These are phyloP conservation scores for Triticum dicoccoides DNA, from an alignment of 176 grass and related monocot genomes.

Conservation along the genomic window DNA sequence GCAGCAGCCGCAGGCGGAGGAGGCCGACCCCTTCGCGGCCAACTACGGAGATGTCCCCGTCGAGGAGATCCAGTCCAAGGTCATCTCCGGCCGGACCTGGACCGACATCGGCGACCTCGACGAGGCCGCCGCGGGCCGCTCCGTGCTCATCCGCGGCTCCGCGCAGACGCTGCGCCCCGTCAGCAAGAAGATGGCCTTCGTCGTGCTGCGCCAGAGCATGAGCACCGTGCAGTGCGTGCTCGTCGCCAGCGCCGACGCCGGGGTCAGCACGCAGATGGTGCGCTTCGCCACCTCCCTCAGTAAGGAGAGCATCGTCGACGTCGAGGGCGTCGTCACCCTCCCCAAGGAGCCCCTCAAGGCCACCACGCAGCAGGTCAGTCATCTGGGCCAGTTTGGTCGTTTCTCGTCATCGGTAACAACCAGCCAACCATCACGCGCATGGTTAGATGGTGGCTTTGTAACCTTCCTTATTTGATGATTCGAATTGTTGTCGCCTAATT, in stretches of 20 bases:
- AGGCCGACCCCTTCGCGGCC: slow-evolving; percentile 46
- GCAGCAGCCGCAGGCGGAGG: background rate
- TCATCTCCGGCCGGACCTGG: slow-evolving; percentile 57
- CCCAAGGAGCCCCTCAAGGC: slow-evolving; percentile 86
- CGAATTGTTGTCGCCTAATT: background rate
- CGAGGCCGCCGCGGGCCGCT: slow-evolving; percentile 26
- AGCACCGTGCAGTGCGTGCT: slow-evolving; percentile 91
- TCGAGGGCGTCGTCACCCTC: slow-evolving; percentile 76
- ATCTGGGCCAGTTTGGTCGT: background rate
- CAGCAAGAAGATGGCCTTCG: slow-evolving; percentile 96
- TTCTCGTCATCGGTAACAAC: background rate
- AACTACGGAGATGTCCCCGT: slow-evolving; percentile 65
- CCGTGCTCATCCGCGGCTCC: slow-evolving; percentile 65
- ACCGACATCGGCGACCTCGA: slow-evolving; percentile 44
- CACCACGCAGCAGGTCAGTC: slow-evolving; percentile 78
- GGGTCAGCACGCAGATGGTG: slow-evolving; percentile 91
- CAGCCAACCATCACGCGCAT: background rate
- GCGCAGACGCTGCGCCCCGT: slow-evolving; percentile 64
- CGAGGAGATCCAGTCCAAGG: slow-evolving; percentile 88
- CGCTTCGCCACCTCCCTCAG: slow-evolving; percentile 68
- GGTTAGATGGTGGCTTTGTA: background rate
- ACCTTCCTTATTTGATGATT: background rate
- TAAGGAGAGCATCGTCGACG: slow-evolving; percentile 84
- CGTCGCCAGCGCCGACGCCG: slow-evolving; percentile 46
- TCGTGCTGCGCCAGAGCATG: slow-evolving; percentile 71